Percentiles rank a stretch among this genome's conserved stretches.
phyloP scores from a whole-genome alignment of 1,284 basidiomycete species.

The Cerrena zonata region DNA sequence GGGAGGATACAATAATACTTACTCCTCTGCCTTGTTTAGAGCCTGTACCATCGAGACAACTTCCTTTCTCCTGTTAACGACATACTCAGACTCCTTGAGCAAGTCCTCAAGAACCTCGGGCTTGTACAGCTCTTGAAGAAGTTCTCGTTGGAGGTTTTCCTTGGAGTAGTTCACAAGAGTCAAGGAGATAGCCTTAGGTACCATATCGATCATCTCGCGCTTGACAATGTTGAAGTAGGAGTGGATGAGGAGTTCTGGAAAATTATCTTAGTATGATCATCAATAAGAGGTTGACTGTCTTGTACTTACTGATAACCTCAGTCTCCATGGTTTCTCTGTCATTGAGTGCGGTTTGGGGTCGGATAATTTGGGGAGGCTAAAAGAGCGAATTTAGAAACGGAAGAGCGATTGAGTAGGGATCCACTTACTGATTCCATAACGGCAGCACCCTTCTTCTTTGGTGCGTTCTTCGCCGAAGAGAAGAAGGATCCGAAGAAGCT shows the following conservation, averaged over 20 bases:
- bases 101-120: slow-evolving; percentile 88
- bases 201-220: slow-evolving; percentile 99
- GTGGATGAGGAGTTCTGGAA: slow-evolving; percentile 77
- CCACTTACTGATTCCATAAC: slow-evolving; percentile 75
- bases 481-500: slow-evolving; percentile 98
- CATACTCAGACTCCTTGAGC: slow-evolving; percentile 85
- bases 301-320: slow-evolving; percentile 91
- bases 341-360: slow-evolving; percentile 87
- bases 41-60: slow-evolving; percentile 84
- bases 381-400: not conserved
- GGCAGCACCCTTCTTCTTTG: slow-evolving; percentile 73
- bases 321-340: slow-evolving; percentile 98
- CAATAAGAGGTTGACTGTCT: not conserved
- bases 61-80: slow-evolving; percentile 83
- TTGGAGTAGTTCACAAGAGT: slow-evolving; percentile 91
- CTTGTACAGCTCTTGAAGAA: slow-evolving; percentile 85
- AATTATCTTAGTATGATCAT: too few relatives aligned
- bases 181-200: slow-evolving; percentile 93
- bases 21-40: slow-evolving; percentile 89
- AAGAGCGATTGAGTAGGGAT: not conserved
- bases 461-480: slow-evolving; percentile 41
- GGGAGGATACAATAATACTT: slow-evolving; percentile 30
- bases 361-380: slow-evolving; percentile 82
- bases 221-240: slow-evolving; percentile 98
- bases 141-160: slow-evolving; percentile 85